A percentile compares a stretch with the other conserved stretches of the same genome.
Conservation (phyloP, 768 basidiomycete genomes). For the Multifurca ochricompacta region DNA sequence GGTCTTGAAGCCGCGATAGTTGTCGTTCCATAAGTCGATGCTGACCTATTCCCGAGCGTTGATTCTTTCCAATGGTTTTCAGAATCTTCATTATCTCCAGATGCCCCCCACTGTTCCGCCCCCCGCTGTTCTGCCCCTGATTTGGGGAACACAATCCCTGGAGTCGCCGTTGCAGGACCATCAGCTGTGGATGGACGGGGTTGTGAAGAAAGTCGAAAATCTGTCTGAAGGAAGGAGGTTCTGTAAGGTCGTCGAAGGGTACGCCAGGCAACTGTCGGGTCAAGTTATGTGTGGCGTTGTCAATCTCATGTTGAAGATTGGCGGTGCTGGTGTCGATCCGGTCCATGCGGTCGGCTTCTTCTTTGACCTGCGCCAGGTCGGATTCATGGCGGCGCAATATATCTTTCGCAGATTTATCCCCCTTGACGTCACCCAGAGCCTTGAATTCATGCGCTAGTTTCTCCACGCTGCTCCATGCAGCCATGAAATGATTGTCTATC, state of each 20-base stretch:
- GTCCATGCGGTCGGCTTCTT: neutral
- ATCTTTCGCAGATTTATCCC: neutral
- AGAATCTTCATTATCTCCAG: neutral
- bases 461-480: conserved; percentile 3
- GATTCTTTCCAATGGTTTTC: neutral
- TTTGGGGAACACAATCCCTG: neutral
- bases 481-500: conserved; percentile 5
- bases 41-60: neutral
- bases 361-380: neutral
- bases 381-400: neutral
- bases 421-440: neutral
- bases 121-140: neutral
- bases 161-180: neutral
- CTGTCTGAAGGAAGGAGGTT: neutral
- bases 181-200: neutral
- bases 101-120: neutral
- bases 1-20: neutral
- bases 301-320: neutral
- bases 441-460: neutral
- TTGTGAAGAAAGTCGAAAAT: neutral
- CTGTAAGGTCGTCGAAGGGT: neutral
- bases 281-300: conserved; percentile 1
- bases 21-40: neutral
- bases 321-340: neutral
- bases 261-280: conserved; percentile 9